Base-by-base conservation (phyloP, 768 basidiomycete species). In the Boletellus ananas region DNA sequence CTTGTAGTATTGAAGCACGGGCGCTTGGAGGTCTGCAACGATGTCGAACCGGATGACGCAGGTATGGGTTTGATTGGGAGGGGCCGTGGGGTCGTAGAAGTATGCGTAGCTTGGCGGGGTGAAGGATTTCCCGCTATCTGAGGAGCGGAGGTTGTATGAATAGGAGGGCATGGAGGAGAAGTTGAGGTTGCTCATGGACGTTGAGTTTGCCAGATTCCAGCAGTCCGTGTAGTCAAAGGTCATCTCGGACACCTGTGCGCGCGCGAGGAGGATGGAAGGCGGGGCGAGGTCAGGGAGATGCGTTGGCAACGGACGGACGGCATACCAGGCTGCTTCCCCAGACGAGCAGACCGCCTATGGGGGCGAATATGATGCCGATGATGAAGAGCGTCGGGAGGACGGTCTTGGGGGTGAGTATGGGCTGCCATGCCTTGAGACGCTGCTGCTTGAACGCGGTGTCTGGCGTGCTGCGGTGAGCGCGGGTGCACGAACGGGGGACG, bases 381-480 rank as follows among this genome's bases (percentile, higher is more conserved):
- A 97, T 83, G 71, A 99, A 94, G 40, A 99, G 80, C 1, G 94
- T 95, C 3, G 96, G 96, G 14, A 99, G 80, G 18, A 99, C 96
- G 1, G 94, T 96, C 71, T 94, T 94, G 5, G 96, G 96, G 5
- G 94, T 97, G 41, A 98, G 79, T 66, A 99, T 98, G 9, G 96
- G 96, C 78, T 99, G 96, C 96, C 96, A 99, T 64, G 96, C 96
- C 75, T 97, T 98, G 65, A 99, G 81, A 49, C 96, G 88, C 71
- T 99, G 96, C 70, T 99, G 96, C 74, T 96, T 98, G 81, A 96
- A 97, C 35, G 94, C 95, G 51, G 94, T 97, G 72, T 97, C 93
- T 96, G 13, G 49, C 37, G 39, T 39, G 47, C 55, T 55, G 58
- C 52, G 61, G 56, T 55, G 44, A 52, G 39, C 18, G 17, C 43